Evolutionary conservation across 495 filamentous ascomycete species (phyloP), one percentile per base, ranked within the genome.

Genomic region (Aspergillus coremiiformis): DNA sequence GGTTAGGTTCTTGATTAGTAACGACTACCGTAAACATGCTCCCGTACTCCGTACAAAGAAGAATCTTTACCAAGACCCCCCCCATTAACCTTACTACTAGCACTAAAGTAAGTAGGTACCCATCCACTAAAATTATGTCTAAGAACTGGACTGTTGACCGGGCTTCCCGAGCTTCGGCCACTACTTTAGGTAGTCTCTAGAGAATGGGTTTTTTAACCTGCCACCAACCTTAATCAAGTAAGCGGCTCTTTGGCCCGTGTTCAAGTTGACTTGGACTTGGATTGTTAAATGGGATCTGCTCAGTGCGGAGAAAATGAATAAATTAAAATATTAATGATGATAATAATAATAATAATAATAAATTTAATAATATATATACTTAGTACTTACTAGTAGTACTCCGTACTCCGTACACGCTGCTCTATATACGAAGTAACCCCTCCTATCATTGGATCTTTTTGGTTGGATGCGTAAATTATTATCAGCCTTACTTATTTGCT

Each of bases 191-290:
- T 32, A 2, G 11, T 14, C 14, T 35, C 1, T 14, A 12, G 12
- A 15, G 32, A 4, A 14, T 14, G 11, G 32, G 4, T 27, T 27
- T 24, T 33, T 17, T 22, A 35, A 8, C 19, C 44, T 26, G 23
- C 48, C 33, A 21, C 56, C 45, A 50, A 46, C 35, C 39, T 39
- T 10, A 55, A 45, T 23, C 15, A 14, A 48, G 47, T 52, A 59
- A 53, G 57, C 53, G 53, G 53, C 50, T 55, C 57, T 59, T 48
- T 53, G 41, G 57, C 47, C 49, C 50, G 51, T 54, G 48, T 57
- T 50, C 41, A 29, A 43, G 47, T 44, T 30, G 51, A 37, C 41
- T 41, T 26, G 35, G 23, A 26, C 35, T 48, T 46, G 29, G n/a
- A 4, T 27, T 27, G 24, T 27, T 27, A 27, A n/a, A n/a, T n/a